Conservation (phyloP, 106 monocot species). For the Triglochin maritima region DNA sequence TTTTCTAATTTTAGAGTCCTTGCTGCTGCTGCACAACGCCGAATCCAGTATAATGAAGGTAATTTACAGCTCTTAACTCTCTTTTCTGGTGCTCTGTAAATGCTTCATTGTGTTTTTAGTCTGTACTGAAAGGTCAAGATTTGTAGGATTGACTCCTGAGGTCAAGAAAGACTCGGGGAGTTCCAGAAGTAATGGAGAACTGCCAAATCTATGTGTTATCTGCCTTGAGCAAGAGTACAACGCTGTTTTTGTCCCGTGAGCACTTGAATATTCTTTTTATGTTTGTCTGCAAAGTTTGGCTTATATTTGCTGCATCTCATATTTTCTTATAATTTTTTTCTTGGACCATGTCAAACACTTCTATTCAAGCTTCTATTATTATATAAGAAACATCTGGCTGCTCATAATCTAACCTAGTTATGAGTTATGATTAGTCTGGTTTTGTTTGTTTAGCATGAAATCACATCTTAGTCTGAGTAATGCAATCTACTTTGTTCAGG, state of each 20-base stretch:
- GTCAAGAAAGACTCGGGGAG: constrained; percentile 35
- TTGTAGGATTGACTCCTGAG: constrained; percentile 29
- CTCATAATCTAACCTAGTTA: too few species aligned
- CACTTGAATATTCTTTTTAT: constrained; percentile 6
- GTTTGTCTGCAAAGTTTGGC: background rate
- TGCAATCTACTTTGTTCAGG: constrained; percentile 23
- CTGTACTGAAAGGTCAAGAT: background rate
- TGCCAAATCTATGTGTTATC: constrained; percentile 91
- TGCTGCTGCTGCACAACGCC: constrained; percentile 66
- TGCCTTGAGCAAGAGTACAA: constrained; percentile 92
- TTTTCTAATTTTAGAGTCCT: constrained; percentile 42
- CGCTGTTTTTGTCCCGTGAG: constrained; percentile 99
- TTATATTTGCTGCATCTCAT: background rate
- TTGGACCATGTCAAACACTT: too few species aligned
- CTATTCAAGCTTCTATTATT: too few species aligned
- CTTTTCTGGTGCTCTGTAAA: background rate
- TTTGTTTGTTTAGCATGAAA: too few species aligned
- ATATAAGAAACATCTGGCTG: too few species aligned
- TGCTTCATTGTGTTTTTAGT: too few species aligned
- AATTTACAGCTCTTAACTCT: background rate
- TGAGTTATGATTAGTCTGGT: too few species aligned
- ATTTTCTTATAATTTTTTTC: too few species aligned
- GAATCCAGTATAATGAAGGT: constrained; percentile 69
- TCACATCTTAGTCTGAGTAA: too few species aligned
- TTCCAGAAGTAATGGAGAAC: constrained; percentile 35